Base-by-base conservation (phyloP, 2,329 filamentous ascomycete species). In the Phialocephala subalpina region DNA sequence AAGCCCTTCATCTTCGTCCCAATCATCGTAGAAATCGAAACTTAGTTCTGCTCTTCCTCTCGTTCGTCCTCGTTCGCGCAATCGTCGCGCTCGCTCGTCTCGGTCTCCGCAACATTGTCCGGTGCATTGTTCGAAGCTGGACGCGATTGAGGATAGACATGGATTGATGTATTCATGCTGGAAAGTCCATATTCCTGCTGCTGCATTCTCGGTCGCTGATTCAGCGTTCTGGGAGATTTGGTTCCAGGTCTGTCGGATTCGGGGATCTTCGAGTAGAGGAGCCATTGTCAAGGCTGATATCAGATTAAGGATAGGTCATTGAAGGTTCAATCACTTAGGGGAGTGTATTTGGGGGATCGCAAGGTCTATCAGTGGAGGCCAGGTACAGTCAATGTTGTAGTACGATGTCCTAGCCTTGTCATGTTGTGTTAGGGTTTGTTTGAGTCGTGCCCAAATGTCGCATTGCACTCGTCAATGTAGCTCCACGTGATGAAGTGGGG, bases 21-120 rank as follows among this genome's bases (percentile, higher is more conserved):
- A 98, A 79, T 97, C 95, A 79, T 97, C 95, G 81, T 98, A 98
- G 78, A 98, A 98, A 78, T 97, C 95, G 77, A 98, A 98, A 74
- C 88, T 94, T 73, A 92, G 87, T 79, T 97, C 94, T 33, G 94
- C 92, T 60, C 88, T 80, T 2, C 87, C 88, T 67, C 81, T 79
- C 27, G 82, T 81, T 9, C 85, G 82, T 22, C 86, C 85, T 53
- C 91, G 86, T 73, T 93, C 89, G 67, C 90, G 83, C 55, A 83
- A 80, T 64, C 92, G 88, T 35, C 92, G 88, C 58, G 88, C 82
- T 65, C 92, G 89, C 76, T 95, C 92, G 72, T 94, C 91, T 62
- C 87, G 87, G 74, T 88, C 88, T 62, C 92, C 91, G 40, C 89
- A 79, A 71, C 93, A 93, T 62, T 89, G 87, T 14, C 88, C 83